Base-by-base conservation (phyloP, 306 rosid species). In the Luffa aegyptiaca region DNA sequence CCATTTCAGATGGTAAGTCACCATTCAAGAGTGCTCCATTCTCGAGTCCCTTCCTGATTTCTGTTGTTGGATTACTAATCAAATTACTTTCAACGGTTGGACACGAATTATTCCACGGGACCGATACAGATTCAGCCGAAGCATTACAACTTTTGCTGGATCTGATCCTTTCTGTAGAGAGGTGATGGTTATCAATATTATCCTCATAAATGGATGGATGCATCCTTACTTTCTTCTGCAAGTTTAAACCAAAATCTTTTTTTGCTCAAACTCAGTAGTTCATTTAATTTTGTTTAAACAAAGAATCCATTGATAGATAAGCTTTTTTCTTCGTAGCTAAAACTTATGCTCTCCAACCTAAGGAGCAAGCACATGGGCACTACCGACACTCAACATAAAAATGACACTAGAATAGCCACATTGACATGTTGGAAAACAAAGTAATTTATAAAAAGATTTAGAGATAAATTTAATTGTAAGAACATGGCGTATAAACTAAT, bases 171-270 rank as follows among this genome's bases (percentile, higher is more conserved):
- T 46, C 80, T 45, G 88, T 35, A 83, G 86, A 83, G 18, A 42
- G 84, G 74, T 44, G 84, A 82, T 66, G 81, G 33, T 39, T 41
- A 72, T 86, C 58, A 71, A 49, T 81, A 59, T 82, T 61, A 87
- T 92, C 97, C 82, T 95, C 93, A 20, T 89, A 95, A 91, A 95
- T 88, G 73, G 88, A 81, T 42, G 99, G 99, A 85, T 88, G 93
- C 89, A 86, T 87, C 97, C 85, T 95, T 81, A 69, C 79, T 85
- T 90, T 95, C 81, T 86, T 88, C 99, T 92, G 97, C 90, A 95
- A 90, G 85, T 86, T 77, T 41, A 84, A 59, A 81, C 82, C 83
- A 81, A 51, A 58, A 79, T 71, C 57, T 71, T 71, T 71, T n/a
- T 70, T 26, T 71, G 6, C 77, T 46, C 79, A 76, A 63, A 31